Percentiles rank a stretch among this genome's conserved stretches.
These are phyloP conservation scores for Secale cereale DNA, from an alignment of 176 grass and related monocot genomes.

Conservation along the genomic window DNA sequence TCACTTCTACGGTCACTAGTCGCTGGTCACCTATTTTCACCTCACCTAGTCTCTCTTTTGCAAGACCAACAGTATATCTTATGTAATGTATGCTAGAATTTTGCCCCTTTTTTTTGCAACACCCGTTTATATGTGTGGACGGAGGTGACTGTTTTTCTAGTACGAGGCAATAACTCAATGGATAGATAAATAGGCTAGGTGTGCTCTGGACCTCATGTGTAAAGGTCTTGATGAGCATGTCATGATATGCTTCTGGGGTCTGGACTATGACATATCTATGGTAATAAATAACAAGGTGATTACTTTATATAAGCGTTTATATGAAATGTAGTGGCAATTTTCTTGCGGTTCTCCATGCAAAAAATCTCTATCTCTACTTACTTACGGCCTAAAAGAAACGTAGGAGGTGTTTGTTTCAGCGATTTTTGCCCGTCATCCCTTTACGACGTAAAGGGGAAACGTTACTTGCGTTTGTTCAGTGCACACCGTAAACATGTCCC, in stretches of 20 bases:
- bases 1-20: not conserved
- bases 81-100: not conserved
- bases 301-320: not conserved
- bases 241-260: not conserved
- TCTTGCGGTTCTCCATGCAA: not conserved
- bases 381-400: no score
- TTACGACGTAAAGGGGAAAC: no score
- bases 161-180: not conserved
- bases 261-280: not conserved
- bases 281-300: conserved; percentile 31
- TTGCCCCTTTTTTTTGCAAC: not conserved
- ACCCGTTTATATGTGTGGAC: not conserved
- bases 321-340: not conserved
- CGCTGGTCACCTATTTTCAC: not conserved
- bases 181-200: not conserved
- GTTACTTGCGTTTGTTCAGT: no score
- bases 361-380: no score
- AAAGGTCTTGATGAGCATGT: not conserved
- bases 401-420: no score
- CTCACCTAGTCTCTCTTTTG: not conserved
- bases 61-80: not conserved
- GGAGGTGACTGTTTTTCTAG: not conserved
- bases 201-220: not conserved
- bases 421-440: no score
- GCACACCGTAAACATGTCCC: no score